Evolutionary conservation across 805 yeast species (phyloP), one percentile per base, ranked within the genome.

Genomic region (Scheffersomyces spartinae): DNA sequence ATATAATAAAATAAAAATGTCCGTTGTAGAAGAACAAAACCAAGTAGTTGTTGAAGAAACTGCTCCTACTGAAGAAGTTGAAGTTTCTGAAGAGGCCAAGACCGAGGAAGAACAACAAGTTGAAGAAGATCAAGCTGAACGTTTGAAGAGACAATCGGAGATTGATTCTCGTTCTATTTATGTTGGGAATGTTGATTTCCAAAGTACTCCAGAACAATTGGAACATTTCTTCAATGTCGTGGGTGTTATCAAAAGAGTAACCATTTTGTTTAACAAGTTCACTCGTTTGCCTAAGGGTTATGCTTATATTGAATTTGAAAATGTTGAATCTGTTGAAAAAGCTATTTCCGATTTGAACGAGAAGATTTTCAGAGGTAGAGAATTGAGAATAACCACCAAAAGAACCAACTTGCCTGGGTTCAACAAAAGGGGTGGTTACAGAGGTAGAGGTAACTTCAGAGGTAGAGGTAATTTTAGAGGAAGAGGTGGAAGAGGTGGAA

Each of bases 271-370:
- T 29, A 65, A 64, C 34, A 53, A 53, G 23, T 49, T 38, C 35
- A 54, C 67, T 2, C 70, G 71, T 1, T 43, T 43, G 11, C 66
- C 71, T 6, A 66, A 62, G 34, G 82, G 81, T 2, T 71, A 68
- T 40, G 83, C 81, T 2, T 76, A 72, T 36, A 55, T 76, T 17
- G 74, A 78, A 36, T 76, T 72, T 40, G 64, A 60, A 9, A 38
- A 43, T 6, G 31, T 34, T 4, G 63, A 52, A 5, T 48, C 64
- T 9, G 74, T 67, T 5, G 38, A 44, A 5, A 46, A 46, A 15
- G 81, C 84, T 1, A 44, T 74, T 23, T 42, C 39, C 7, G 49
- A 40, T 14, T 37, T 65, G 18, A 51, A 63, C 29, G 69, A 62
- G 6, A 32, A 56, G 6, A 47, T 41, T 17, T 53, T 75, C 28